These are phyloP conservation scores for Kluyveromyces starmeri DNA, from an alignment of 805 yeast species.

Conservation along the genomic window DNA sequence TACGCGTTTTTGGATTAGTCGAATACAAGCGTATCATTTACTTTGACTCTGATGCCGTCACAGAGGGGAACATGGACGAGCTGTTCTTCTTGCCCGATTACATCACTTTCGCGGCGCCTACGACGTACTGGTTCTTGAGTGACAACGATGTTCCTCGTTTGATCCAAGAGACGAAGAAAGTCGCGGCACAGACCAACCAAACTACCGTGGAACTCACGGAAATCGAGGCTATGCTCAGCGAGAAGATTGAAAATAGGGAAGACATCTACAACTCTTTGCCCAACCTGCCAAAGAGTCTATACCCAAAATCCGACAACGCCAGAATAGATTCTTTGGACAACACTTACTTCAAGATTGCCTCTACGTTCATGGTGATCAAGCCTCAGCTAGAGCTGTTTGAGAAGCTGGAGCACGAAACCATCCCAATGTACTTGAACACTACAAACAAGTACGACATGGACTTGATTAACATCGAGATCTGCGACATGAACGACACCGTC, in stretches of 20 bases:
- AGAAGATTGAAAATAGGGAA: slow-evolving; percentile 16
- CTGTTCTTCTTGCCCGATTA: slow-evolving; percentile 42
- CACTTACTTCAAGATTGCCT: slow-evolving; percentile 28
- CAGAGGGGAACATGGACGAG: slow-evolving; percentile 39
- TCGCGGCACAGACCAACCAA: slow-evolving; percentile 7
- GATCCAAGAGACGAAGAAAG: slow-evolving; percentile 8
- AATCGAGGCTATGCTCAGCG: neutral
- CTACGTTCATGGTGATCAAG: slow-evolving; percentile 51
- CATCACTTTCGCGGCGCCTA: slow-evolving; percentile 36
- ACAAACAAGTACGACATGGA: slow-evolving; percentile 24
- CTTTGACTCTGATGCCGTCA: slow-evolving; percentile 48
- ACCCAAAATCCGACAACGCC: slow-evolving; percentile 13
- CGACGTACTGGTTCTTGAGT: slow-evolving; percentile 34
- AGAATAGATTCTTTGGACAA: slow-evolving; percentile 9
- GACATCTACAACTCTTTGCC: slow-evolving; percentile 35
- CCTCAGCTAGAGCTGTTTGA: slow-evolving; percentile 33
- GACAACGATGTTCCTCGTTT: slow-evolving; percentile 19
- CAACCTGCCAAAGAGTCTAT: slow-evolving; percentile 21
- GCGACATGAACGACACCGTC: slow-evolving; percentile 14
- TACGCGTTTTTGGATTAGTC: slow-evolving; percentile 40
- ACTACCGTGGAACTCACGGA: slow-evolving; percentile 7
- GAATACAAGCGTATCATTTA: slow-evolving; percentile 46
- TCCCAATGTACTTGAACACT: slow-evolving; percentile 15
- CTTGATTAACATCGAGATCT: slow-evolving; percentile 23
- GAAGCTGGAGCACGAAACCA: slow-evolving; percentile 13